These are phyloP conservation scores for Podaxis mareebaensis DNA, from an alignment of 768 basidiomycete species.

Conservation along the genomic window DNA sequence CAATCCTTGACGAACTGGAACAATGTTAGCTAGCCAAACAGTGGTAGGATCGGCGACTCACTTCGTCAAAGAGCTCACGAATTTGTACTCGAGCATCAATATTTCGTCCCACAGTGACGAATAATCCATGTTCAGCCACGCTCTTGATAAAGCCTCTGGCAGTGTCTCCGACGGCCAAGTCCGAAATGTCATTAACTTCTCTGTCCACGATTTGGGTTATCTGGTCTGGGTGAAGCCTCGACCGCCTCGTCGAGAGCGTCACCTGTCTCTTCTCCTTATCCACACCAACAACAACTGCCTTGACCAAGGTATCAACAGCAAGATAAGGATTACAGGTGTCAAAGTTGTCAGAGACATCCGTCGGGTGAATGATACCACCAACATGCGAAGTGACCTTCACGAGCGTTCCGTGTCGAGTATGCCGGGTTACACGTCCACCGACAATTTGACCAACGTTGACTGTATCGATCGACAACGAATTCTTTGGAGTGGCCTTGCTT, in stretches of 20 bases:
- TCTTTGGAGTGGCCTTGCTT: slow-evolving; percentile 48
- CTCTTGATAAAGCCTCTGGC: slow-evolving; percentile 90
- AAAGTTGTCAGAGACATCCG: slow-evolving; percentile 82
- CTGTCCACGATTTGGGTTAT: slow-evolving; percentile 56
- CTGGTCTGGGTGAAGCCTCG: slow-evolving; percentile 60
- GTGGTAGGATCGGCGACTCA: slow-evolving; percentile 29
- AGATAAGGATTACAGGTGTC: slow-evolving; percentile 58
- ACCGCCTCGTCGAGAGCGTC: slow-evolving; percentile 78
- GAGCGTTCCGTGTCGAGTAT: slow-evolving; percentile 70
- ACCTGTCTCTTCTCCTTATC: slow-evolving; percentile 69
- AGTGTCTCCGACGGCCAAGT: slow-evolving; percentile 71
- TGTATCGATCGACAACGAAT: slow-evolving; percentile 60
- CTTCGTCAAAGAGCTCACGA: slow-evolving; percentile 88
- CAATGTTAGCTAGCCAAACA: slow-evolving; percentile 9
- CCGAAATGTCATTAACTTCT: slow-evolving; percentile 61
- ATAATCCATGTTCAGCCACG: slow-evolving; percentile 83
- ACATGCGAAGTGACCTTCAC: slow-evolving; percentile 75
- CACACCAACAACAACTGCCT: slow-evolving; percentile 68
- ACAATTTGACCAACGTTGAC: slow-evolving; percentile 74
- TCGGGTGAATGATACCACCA: slow-evolving; percentile 77
- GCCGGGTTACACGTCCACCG: slow-evolving; percentile 76
- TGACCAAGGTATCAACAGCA: slow-evolving; percentile 63
- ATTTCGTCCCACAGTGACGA: slow-evolving; percentile 81
- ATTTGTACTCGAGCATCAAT: slow-evolving; percentile 93
- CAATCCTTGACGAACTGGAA: slow-evolving; percentile 92